A percentile compares a stretch with the other conserved stretches of the same genome.
Conservation (phyloP, 1,284 basidiomycete species). For the Coniophora puteana region DNA sequence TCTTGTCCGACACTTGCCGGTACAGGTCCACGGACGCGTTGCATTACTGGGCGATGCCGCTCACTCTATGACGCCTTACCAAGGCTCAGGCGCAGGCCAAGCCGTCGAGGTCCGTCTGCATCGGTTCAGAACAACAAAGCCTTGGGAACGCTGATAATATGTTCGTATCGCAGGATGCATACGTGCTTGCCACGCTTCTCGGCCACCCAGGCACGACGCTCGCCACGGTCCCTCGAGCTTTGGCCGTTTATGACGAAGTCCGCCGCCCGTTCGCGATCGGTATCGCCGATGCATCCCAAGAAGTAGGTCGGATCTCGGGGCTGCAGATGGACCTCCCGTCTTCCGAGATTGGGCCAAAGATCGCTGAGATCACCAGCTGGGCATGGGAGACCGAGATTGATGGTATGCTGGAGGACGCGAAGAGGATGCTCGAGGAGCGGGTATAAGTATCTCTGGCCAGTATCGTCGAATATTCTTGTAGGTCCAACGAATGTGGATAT, state of each 20-base stretch:
- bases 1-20: constrained; percentile 34
- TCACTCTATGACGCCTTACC: constrained; percentile 53
- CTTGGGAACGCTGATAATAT: not conserved
- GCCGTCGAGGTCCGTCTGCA: constrained; percentile 48
- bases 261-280: constrained; percentile 37
- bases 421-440: constrained; percentile 11
- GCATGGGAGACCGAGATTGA: constrained; percentile 25
- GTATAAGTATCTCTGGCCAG: too few species aligned
- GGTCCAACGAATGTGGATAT: not conserved
- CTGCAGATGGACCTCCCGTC: constrained; percentile 16
- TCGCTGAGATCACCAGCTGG: constrained; percentile 26
- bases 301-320: constrained; percentile 14
- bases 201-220: constrained; percentile 34
- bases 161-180: constrained; percentile 31
- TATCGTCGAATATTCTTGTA: too few species aligned
- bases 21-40: constrained; percentile 36
- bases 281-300: constrained; percentile 17
- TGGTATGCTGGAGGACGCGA: constrained; percentile 17
- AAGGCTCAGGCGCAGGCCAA: constrained; percentile 53
- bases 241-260: constrained; percentile 38
- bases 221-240: constrained; percentile 30
- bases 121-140: too few species aligned
- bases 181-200: constrained; percentile 40
- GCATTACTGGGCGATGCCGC: constrained; percentile 55
- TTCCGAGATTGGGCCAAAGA: constrained; percentile 7